phyloP scores from a whole-genome alignment of 1,139 yeast species.

The Candida sanyaensis region DNA sequence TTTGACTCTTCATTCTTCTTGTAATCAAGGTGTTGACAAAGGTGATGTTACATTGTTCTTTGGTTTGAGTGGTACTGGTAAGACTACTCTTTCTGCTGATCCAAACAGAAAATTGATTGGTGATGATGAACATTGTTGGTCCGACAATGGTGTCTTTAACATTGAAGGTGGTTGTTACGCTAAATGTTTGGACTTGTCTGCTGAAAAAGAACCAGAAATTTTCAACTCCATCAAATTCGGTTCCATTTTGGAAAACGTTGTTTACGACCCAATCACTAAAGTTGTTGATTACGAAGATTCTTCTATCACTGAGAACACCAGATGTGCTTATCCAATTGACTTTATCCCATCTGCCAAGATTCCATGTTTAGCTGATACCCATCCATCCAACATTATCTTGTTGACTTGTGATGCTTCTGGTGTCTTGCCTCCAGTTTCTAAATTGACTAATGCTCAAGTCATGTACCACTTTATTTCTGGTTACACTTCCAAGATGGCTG shows the following conservation, averaged over 20 bases:
- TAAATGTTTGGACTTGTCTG: slow-evolving; percentile 87
- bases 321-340: slow-evolving; percentile 98
- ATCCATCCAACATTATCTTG: slow-evolving; percentile 90
- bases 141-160: slow-evolving; percentile 97
- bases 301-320: slow-evolving; percentile 90
- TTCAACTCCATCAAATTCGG: slow-evolving; percentile 95
- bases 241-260: slow-evolving; percentile 91
- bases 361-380: slow-evolving; percentile 88
- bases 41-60: slow-evolving; percentile 92
- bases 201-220: slow-evolving; percentile 96
- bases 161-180: slow-evolving; percentile 99
- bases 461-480: slow-evolving; percentile 99
- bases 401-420: slow-evolving; percentile 98
- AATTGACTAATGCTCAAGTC: slow-evolving; percentile 90
- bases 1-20: slow-evolving; percentile 92
- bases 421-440: slow-evolving; percentile 96
- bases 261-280: slow-evolving; percentile 77
- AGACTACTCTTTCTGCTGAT: slow-evolving; percentile 96
- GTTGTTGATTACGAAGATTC: slow-evolving; percentile 84
- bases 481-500: slow-evolving; percentile 99
- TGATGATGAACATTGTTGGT: slow-evolving; percentile 99
- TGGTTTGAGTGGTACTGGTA: slow-evolving; percentile 98
- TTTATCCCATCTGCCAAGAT: slow-evolving; percentile 95
- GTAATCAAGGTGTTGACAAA: slow-evolving; percentile 79
- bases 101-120: slow-evolving; percentile 94